Base-by-base conservation (phyloP, 1,139 yeast species). In the Torulaspora globosa region DNA sequence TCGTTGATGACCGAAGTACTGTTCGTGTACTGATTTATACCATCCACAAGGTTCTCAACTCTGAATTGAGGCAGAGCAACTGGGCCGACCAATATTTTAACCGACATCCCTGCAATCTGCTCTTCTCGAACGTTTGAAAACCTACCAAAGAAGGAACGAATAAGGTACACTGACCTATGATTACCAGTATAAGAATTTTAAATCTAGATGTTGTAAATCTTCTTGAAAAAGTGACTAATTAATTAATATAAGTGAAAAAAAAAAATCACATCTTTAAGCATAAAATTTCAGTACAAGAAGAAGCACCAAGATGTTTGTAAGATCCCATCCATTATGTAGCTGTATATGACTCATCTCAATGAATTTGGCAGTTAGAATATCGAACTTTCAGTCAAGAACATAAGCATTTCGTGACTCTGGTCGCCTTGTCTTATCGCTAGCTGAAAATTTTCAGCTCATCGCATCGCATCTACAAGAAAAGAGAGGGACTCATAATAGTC, bases 61-160 rank as follows among this genome's bases (percentile, higher is more conserved):
- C 98, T 80, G 69, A 92, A 92, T 43, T 77, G 78, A 43, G 97
- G 89, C 64, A 90, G 76, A 53, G 97, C 97, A 63, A 78, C 78
- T 44, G 97, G 95, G 50, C 98, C 98, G 43, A 96, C 84, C 56
- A 87, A 74, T 56, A 84, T 75, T 65, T 84, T 74, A 70, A 79
- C 68, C 67, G 70, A 58, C 70, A 68, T 68, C 31, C 44, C 38
- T 38, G 41, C 29, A 27, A 33, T 28, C 34, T 27, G 33, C 42
- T 33, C 42, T 39, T 39, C 24, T 32, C 26, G 30, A 28, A 18
- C 42, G 18, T 18, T 21, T 11, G 19, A 15, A 24, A 38, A 39
- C 26, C 26, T 28, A 24, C 36, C 9, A 37, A 32, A 29, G 26
- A n/a, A 26, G 23, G 29, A 37, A 19, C 23, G n/a, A 19, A 29